Evolutionary conservation across 2,329 filamentous ascomycete species (phyloP).

Genomic region (Paecilomyces fulvus): DNA sequence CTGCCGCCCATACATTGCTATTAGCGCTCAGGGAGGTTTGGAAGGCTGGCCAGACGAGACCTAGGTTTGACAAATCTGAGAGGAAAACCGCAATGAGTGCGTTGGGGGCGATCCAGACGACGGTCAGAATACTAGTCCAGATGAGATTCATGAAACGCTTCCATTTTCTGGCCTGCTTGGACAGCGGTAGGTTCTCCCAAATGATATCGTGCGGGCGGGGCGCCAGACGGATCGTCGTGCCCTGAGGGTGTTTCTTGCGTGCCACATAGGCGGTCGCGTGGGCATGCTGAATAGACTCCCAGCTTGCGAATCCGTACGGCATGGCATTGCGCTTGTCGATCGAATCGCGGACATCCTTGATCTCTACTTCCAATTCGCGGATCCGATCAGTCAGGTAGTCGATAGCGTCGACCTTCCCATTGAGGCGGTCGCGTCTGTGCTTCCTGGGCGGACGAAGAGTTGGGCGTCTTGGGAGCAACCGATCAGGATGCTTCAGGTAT

Average conservation of each 20-base stretch:
- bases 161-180: conserved; percentile 58
- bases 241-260: conserved; percentile 71
- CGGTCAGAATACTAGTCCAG: conserved; percentile 72
- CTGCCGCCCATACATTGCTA: conserved; percentile 66
- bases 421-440: conserved; percentile 60
- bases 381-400: conserved; percentile 86
- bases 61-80: conserved; percentile 74
- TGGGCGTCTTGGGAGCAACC: conserved; percentile 68
- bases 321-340: conserved; percentile 84
- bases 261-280: conserved; percentile 78
- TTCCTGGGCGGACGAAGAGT: conserved; percentile 72
- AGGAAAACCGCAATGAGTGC: conserved; percentile 90
- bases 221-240: conserved; percentile 68
- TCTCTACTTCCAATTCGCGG: conserved; percentile 68
- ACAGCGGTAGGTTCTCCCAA: conserved; percentile 83
- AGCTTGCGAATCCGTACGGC: conserved; percentile 91
- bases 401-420: conserved; percentile 80
- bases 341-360: conserved; percentile 70
- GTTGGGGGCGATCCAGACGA: conserved; percentile 87
- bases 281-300: conserved; percentile 77
- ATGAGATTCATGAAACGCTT: conserved; percentile 71
- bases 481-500: conserved; percentile 79
- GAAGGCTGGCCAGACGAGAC: conserved; percentile 70
- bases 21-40: conserved; percentile 53
- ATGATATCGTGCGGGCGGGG: conserved; percentile 87